Evolutionary conservation across 2,329 filamentous ascomycete species (phyloP).

Genomic region (Xylariaceae sp.): DNA sequence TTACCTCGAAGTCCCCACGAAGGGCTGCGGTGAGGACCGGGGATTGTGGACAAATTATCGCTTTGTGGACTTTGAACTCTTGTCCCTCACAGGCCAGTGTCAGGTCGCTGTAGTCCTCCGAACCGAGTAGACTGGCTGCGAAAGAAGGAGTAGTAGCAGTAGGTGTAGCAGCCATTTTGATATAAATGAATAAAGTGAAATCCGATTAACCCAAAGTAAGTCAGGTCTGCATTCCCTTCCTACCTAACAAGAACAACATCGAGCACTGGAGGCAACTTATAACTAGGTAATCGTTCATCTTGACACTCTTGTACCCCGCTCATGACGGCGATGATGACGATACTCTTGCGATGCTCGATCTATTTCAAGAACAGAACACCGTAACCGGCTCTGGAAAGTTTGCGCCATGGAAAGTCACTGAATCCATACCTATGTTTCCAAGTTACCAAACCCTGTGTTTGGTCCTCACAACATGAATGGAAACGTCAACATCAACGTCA

Average conservation of each 20-base stretch:
- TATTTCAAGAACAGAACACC: background rate
- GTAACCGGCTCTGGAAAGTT: background rate
- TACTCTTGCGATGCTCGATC: background rate
- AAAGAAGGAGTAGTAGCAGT: background rate
- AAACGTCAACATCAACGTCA: too few species aligned
- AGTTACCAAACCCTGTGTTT: background rate
- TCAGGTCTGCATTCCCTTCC: too few species aligned
- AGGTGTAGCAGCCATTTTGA: background rate
- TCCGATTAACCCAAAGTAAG: too few species aligned
- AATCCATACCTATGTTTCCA: background rate
- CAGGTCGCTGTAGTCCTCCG: conserved; percentile 15
- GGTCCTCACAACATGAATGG: too few species aligned
- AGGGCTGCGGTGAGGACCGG: conserved; percentile 23
- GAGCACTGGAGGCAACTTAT: background rate
- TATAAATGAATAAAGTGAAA: too few species aligned
- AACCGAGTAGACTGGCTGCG: conserved; percentile 1
- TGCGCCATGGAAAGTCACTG: background rate
- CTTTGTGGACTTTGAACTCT: conserved; percentile 31
- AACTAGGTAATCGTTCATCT: background rate
- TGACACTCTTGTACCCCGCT: background rate
- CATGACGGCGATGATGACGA: background rate
- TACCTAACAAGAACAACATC: background rate
- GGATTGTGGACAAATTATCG: conserved; percentile 29
- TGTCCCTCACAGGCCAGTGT: conserved; percentile 23
- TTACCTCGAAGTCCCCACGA: conserved; percentile 32